A percentile compares a stretch with the other conserved stretches of the same genome.
These are phyloP conservation scores for Candida germanica DNA, from an alignment of 805 yeast species.

Conservation along the genomic window DNA sequence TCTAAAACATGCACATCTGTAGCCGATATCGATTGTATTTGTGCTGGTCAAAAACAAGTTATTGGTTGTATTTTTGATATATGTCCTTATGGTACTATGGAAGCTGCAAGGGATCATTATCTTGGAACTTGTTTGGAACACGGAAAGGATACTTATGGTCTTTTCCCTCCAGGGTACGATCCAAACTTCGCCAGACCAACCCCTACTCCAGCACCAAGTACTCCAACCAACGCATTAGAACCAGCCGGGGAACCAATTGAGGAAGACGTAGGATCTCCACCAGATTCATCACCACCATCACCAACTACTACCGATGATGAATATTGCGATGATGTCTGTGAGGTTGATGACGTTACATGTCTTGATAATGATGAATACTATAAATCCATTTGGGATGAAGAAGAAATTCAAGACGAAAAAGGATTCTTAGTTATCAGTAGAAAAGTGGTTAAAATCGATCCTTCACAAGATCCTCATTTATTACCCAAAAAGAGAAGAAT, in stretches of 20 bases:
- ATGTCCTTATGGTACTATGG: constrained; percentile 43
- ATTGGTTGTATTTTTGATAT: constrained; percentile 45
- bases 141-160: constrained; percentile 12
- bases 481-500: constrained; percentile 13
- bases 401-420: constrained; percentile 16
- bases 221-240: not conserved
- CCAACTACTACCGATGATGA: not conserved
- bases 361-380: constrained; percentile 11
- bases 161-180: constrained; percentile 11
- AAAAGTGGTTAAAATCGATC: constrained; percentile 18
- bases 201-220: constrained; percentile 2
- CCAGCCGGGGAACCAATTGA: not conserved
- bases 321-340: constrained; percentile 6
- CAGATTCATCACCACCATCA: no score
- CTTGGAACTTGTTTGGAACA: constrained; percentile 48
- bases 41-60: constrained; percentile 34
- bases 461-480: constrained; percentile 10
- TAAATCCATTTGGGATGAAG: constrained; percentile 21
- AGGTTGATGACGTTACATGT: constrained; percentile 3
- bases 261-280: constrained; percentile 1
- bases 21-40: constrained; percentile 38
- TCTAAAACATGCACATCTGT: constrained; percentile 33
- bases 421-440: constrained; percentile 18
- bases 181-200: constrained; percentile 8
- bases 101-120: constrained; percentile 47